A percentile compares a stretch with the other conserved stretches of the same genome.
These are phyloP conservation scores for Leishmania major DNA, from an alignment of 208 protist genomes.

Conservation along the genomic window DNA sequence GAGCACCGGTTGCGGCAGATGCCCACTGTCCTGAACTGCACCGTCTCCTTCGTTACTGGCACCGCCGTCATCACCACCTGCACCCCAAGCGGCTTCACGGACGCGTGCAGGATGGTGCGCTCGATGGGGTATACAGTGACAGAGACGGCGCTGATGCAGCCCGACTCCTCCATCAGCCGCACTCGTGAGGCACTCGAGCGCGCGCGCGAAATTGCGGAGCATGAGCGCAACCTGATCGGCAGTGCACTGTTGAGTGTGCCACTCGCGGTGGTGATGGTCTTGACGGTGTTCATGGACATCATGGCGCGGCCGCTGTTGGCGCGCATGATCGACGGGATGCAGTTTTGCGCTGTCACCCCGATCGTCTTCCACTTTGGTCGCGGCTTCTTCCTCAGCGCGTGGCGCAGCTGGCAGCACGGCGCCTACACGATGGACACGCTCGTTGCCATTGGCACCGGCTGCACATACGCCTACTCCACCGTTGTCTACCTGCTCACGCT, in stretches of 20 bases:
- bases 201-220: slow-evolving; percentile 61
- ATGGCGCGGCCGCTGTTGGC: slow-evolving; percentile 32
- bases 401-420: slow-evolving; percentile 51
- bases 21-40: slow-evolving; percentile 42
- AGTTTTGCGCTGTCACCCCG: slow-evolving; percentile 68
- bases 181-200: slow-evolving; percentile 65
- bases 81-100: slow-evolving; percentile 8
- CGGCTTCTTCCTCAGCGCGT: slow-evolving; percentile 76
- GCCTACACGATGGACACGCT: slow-evolving; percentile 91
- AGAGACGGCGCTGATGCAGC: slow-evolving; percentile 18
- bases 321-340: slow-evolving; percentile 46
- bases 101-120: slow-evolving; percentile 39
- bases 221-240: slow-evolving; percentile 43
- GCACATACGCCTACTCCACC: slow-evolving; percentile 77
- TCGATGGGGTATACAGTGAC: slow-evolving; percentile 45
- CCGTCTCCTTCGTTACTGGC: slow-evolving; percentile 80
- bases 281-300: slow-evolving; percentile 54
- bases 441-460: slow-evolving; percentile 78
- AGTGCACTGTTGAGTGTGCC: slow-evolving; percentile 67
- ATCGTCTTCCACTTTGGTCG: slow-evolving; percentile 87
- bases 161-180: slow-evolving; percentile 25
- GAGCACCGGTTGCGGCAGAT: slow-evolving; percentile 52
- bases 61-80: slow-evolving; percentile 39
- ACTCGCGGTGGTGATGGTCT: slow-evolving; percentile 63
- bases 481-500: slow-evolving; percentile 48